Conservation (phyloP, 2,329 filamentous ascomycete species). For the Pezicula carpinea region DNA sequence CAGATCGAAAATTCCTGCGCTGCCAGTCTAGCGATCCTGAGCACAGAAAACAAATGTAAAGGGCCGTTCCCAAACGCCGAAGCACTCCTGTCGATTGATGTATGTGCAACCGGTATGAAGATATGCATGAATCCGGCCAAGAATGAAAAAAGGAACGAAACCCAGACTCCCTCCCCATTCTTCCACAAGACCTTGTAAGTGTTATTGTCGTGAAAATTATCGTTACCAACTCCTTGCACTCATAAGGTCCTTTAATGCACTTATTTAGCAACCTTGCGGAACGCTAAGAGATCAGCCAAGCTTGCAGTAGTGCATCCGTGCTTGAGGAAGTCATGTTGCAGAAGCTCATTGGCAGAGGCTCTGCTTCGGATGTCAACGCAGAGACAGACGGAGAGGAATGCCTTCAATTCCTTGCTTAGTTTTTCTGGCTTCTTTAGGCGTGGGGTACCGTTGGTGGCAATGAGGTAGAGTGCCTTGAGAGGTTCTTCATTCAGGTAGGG, state of each 20-base stretch:
- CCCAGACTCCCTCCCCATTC: background rate
- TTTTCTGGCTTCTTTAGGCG: conserved; percentile 98
- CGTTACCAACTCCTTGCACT: background rate
- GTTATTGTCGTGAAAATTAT: background rate
- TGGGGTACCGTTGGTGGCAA: conserved; percentile 95
- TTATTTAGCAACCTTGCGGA: conserved; percentile 70
- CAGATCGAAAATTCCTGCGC: background rate
- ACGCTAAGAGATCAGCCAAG: conserved; percentile 81
- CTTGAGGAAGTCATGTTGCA: conserved; percentile 91
- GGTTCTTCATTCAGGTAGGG: conserved; percentile 98
- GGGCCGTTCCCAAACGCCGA: background rate
- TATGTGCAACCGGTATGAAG: background rate
- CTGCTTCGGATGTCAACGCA: conserved; percentile 95
- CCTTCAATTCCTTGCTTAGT: conserved; percentile 95
- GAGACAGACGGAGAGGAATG: conserved; percentile 91
- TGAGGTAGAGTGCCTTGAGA: conserved; percentile 93
- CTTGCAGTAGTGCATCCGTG: conserved; percentile 80
- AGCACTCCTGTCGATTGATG: background rate
- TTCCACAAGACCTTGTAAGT: background rate
- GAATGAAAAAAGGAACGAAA: background rate
- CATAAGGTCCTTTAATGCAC: background rate
- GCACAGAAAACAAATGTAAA: background rate
- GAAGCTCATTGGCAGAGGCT: conserved; percentile 83
- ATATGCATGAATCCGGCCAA: conserved; percentile 1
- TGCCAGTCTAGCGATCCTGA: background rate